These are phyloP conservation scores for Hyphodiscus hymeniophilus DNA, from an alignment of 495 filamentous ascomycete species.

Conservation along the genomic window DNA sequence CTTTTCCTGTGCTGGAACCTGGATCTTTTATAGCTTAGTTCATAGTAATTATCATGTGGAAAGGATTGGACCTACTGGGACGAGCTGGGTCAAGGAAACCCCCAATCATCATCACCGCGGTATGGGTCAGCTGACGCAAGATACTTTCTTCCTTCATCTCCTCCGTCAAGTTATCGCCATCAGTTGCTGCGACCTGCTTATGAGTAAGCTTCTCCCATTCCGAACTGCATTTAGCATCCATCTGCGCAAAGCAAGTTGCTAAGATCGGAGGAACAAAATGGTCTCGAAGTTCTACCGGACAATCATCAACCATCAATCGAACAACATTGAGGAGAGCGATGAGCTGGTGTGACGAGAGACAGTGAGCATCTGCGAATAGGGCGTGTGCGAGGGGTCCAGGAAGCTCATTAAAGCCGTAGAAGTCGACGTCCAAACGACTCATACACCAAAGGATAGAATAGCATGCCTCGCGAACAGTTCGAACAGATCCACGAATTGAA, in stretches of 20 bases:
- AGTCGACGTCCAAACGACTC: constrained; percentile 75
- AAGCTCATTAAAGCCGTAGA: constrained; percentile 82
- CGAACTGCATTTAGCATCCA: constrained; percentile 74
- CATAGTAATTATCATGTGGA: neutral
- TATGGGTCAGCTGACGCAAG: constrained; percentile 84
- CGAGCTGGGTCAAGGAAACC: constrained; percentile 66
- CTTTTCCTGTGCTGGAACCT: constrained; percentile 7
- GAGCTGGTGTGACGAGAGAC: constrained; percentile 86
- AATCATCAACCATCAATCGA: constrained; percentile 81
- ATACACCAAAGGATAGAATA: constrained; percentile 93
- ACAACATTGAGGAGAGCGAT: constrained; percentile 83
- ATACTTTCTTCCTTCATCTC: constrained; percentile 99
- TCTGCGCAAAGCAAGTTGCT: constrained; percentile 69
- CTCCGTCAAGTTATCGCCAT: constrained; percentile 65
- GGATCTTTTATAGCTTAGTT: constrained; percentile 14
- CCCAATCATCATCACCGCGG: constrained; percentile 83
- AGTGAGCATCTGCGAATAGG: constrained; percentile 73
- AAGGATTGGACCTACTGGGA: constrained; percentile 13
- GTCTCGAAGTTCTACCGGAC: constrained; percentile 64
- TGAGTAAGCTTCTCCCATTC: constrained; percentile 75
- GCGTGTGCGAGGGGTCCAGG: constrained; percentile 77
- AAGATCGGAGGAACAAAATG: constrained; percentile 86
- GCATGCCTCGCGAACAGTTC: constrained; percentile 83
- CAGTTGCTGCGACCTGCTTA: constrained; percentile 43
- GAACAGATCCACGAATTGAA: constrained; percentile 76